Evolutionary conservation across 805 yeast genomes (phyloP).

Genomic region (Ogataea ganodermae): DNA sequence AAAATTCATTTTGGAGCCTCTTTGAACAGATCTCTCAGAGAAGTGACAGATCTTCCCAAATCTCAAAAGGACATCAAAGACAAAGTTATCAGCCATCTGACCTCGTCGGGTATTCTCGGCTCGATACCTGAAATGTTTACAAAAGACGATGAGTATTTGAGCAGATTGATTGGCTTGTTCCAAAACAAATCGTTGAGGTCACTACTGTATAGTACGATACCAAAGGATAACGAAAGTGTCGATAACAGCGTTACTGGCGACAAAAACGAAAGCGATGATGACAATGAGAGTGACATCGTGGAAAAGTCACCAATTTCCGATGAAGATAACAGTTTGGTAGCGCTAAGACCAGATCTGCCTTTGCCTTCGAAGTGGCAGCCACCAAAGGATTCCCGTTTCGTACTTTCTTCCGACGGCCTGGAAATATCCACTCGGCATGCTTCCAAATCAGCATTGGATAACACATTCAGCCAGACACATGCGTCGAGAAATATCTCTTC

Average conservation of each 20-base stretch:
- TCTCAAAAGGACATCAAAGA: slow-evolving; percentile 20
- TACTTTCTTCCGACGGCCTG: slow-evolving; percentile 25
- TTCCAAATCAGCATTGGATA: slow-evolving; percentile 14
- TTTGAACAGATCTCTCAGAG: slow-evolving; percentile 15
- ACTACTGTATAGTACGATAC: slow-evolving; percentile 1
- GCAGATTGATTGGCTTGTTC: slow-evolving; percentile 16
- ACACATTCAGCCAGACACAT: slow-evolving; percentile 11
- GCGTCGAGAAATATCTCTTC: slow-evolving; percentile 21
- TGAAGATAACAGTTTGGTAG: not conserved
- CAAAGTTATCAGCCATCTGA: slow-evolving; percentile 14
- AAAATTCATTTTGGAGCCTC: slow-evolving; percentile 25
- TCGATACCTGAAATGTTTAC: slow-evolving; percentile 20
- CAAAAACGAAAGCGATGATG: slow-evolving; percentile 9
- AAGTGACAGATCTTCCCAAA: slow-evolving; percentile 13
- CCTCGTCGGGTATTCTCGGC: slow-evolving; percentile 27
- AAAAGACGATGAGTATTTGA: slow-evolving; percentile 21
- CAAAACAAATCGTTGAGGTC: slow-evolving; percentile 14
- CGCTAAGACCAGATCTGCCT: slow-evolving; percentile 12
- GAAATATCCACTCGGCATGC: slow-evolving; percentile 28
- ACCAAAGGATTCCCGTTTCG: slow-evolving; percentile 22
- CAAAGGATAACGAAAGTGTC: slow-evolving; percentile 12
- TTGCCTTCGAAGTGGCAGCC: slow-evolving; percentile 33
- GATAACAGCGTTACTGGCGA: slow-evolving; percentile 10
- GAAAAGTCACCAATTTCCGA: slow-evolving; percentile 12
- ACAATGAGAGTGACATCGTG: slow-evolving; percentile 10